Evolutionary conservation across 257 asterid species (phyloP), one percentile per base, ranked within the genome.

Genomic region (Lycium barbarum): DNA sequence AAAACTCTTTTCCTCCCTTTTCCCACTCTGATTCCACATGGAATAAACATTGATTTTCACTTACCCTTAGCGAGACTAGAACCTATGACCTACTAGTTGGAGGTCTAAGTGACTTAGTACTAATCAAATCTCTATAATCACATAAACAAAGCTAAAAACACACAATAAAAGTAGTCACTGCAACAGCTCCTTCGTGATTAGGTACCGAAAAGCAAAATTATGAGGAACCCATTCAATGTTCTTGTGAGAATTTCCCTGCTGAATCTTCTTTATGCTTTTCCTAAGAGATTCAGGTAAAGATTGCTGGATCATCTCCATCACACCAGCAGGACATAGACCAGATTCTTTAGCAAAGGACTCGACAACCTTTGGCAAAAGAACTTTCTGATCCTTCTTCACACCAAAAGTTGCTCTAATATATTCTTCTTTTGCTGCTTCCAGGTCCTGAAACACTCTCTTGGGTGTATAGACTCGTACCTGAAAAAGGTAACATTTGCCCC

Each of bases 401-500:
- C 98, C 98, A 80, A 97, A 93, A 1, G 99, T 93, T 54, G 99
- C 99, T 45, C 99, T 91, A 6, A 95, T 92, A 84, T 93, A 97
- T 51, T 95, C 99, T 68, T 94, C 98, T 88, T 95, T 95, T 13
- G 98, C 99, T 20, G 92, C 93, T 91, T 95, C 98, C 68, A 97
- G 91, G 66, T 95, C 98, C 88, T 92, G 98, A 80, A 89, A 63
- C 51, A 95, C 89, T 86, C 91, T 89, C 73, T 92, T 93, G 7
- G 98, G 93, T 2, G 94, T 94, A 92, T 91, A 97, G 14, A 90
- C 82, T 0, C 99, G 95, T 84, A 97, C 95, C 99, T 97, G 87
- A 62, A 57, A 81, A 11, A 2, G 73, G 53, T 22, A 61, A 58
- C 7, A 18, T 74, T 74, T 49, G 0, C 20, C 20, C 20, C 43